These are phyloP conservation scores for Chaetomium strumarium DNA, from an alignment of 2,329 filamentous ascomycete species.

Conservation along the genomic window DNA sequence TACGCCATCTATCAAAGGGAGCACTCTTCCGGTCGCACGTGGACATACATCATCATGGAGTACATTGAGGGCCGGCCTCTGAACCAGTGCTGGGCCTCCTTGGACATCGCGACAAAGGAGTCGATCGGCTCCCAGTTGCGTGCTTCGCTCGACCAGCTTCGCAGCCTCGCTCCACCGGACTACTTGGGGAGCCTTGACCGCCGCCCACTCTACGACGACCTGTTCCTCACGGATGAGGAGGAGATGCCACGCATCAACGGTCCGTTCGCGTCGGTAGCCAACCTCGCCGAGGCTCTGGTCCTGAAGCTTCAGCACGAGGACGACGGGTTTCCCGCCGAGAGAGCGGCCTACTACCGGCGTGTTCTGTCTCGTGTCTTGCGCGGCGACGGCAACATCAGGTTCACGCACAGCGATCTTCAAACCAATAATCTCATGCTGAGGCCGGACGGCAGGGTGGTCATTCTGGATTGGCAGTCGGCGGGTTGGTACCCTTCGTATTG, in stretches of 20 bases:
- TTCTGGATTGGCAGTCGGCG: slow-evolving; percentile 4
- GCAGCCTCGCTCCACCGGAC: background rate
- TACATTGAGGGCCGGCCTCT: background rate
- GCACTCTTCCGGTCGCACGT: background rate
- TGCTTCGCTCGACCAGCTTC: background rate
- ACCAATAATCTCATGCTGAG: background rate
- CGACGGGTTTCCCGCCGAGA: background rate
- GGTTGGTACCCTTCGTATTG: slow-evolving; percentile 6
- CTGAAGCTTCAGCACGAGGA: background rate
- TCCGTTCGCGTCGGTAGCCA: background rate
- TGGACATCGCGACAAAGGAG: background rate
- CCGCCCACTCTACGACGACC: background rate
- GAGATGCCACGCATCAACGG: background rate
- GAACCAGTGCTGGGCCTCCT: background rate
- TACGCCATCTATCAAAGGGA: background rate
- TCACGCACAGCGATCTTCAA: background rate
- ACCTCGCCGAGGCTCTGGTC: background rate
- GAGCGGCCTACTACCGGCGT: background rate
- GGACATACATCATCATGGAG: background rate
- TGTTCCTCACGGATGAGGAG: background rate
- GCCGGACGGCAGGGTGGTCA: background rate
- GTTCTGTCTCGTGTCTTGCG: background rate
- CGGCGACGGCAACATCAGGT: background rate
- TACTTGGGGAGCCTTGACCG: background rate
- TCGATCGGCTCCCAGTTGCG: background rate